A percentile compares a stretch with the other conserved stretches of the same genome.
These are phyloP conservation scores for Cytospora schulzeri DNA, from an alignment of 2,329 filamentous ascomycete species.

Conservation along the genomic window DNA sequence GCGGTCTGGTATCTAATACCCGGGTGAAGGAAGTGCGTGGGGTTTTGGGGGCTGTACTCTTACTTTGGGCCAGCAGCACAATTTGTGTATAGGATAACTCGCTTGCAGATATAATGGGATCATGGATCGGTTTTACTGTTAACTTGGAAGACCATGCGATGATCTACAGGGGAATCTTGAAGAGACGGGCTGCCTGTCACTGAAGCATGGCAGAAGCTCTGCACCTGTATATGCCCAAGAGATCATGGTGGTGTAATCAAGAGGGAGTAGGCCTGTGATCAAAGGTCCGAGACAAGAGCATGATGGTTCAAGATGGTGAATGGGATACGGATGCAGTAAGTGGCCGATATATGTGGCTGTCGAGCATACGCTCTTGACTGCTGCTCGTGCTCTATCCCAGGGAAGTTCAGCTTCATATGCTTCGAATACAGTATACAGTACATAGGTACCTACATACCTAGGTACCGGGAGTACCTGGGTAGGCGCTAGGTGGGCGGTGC, in stretches of 20 bases:
- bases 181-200: neutral
- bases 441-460: neutral
- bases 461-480: neutral
- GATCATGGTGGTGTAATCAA: neutral
- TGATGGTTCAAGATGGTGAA: neutral
- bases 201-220: neutral
- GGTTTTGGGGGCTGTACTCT: conserved; percentile 12
- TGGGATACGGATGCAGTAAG: neutral
- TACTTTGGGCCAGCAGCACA: conserved; percentile 15
- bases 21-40: conserved; percentile 8
- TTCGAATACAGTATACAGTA: too few relatives aligned
- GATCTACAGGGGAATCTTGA: neutral
- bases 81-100: conserved; percentile 24
- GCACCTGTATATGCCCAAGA: neutral
- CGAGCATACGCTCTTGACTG: too few relatives aligned
- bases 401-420: too few relatives aligned
- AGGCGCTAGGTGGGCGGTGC: neutral
- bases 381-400: too few relatives aligned
- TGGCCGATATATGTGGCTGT: neutral
- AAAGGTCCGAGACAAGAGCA: neutral
- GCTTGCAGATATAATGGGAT: conserved; percentile 11
- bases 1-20: conserved; percentile 18
- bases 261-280: neutral
- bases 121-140: neutral
- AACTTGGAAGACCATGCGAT: neutral